These are phyloP conservation scores for Talaromyces stipitatus DNA, from an alignment of 495 filamentous ascomycete genomes.

Conservation along the genomic window DNA sequence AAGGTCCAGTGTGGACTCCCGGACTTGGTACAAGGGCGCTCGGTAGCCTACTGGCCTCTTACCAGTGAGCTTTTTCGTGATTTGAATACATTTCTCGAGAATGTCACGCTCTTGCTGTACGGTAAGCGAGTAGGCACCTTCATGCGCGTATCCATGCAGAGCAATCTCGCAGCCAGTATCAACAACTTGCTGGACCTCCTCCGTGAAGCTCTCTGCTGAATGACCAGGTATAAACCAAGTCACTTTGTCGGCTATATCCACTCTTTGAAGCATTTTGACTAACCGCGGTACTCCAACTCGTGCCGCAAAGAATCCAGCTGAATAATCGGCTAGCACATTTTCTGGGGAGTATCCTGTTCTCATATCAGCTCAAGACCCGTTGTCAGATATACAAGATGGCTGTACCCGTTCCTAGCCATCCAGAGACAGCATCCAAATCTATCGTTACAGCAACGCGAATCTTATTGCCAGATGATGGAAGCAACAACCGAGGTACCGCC, in stretches of 20 bases:
- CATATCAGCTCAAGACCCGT: background rate
- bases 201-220: constrained; percentile 53
- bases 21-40: constrained; percentile 51
- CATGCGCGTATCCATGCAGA: constrained; percentile 55
- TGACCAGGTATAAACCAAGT: constrained; percentile 63
- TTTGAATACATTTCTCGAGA: constrained; percentile 43
- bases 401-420: constrained; percentile 49
- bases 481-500: constrained; percentile 18
- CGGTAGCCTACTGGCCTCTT: constrained; percentile 49
- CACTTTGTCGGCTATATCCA: constrained; percentile 40
- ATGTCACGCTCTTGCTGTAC: constrained; percentile 51
- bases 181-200: constrained; percentile 43
- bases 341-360: constrained; percentile 24
- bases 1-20: constrained; percentile 45
- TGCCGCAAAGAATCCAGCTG: constrained; percentile 50
- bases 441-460: constrained; percentile 48
- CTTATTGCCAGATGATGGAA: constrained; percentile 23
- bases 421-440: constrained; percentile 54
- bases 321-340: constrained; percentile 52
- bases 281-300: constrained; percentile 53
- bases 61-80: constrained; percentile 41
- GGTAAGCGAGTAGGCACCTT: constrained; percentile 48
- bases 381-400: background rate
- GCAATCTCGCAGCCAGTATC: constrained; percentile 52
- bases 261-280: constrained; percentile 49